A percentile compares a stretch with the other conserved stretches of the same genome.
Conservation (phyloP, 257 asterid species). For the Primulina tabacum region DNA sequence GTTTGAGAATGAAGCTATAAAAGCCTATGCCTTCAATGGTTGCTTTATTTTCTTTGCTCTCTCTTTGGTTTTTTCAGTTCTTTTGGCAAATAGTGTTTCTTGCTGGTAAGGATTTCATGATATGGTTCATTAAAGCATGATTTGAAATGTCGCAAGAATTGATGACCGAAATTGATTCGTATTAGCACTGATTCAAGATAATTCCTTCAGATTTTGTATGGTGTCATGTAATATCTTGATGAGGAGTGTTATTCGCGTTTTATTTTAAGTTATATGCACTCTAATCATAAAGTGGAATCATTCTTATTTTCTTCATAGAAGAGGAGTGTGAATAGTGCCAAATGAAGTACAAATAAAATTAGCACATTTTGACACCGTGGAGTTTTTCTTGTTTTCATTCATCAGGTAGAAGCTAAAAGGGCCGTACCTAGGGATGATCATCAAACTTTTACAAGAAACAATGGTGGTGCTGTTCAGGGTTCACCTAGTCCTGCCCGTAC, state of each 20-base stretch:
- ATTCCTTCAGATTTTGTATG: too few species aligned
- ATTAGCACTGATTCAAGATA: neutral
- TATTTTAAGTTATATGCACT: neutral
- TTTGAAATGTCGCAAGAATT: neutral
- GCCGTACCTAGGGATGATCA: slow-evolving; percentile 90
- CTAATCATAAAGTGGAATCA: neutral
- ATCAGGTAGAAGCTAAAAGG: slow-evolving; percentile 90
- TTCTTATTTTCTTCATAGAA: too few species aligned
- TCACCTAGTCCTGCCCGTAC: slow-evolving; percentile 77
- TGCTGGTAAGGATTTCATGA: neutral
- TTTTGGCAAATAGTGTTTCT: neutral
- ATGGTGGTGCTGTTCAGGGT: slow-evolving; percentile 47
- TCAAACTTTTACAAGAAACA: slow-evolving; percentile 37
- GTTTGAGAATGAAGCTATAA: neutral
- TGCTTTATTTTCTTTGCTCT: slow-evolving; percentile 14
- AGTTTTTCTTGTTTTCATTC: slow-evolving; percentile 13
- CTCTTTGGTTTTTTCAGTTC: slow-evolving; percentile 14
- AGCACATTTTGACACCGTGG: neutral
- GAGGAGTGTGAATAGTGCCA: neutral
- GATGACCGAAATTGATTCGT: neutral
- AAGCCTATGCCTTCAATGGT: slow-evolving; percentile 5
- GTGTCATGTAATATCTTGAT: neutral
- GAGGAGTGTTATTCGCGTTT: slow-evolving; percentile 8
- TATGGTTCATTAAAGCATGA: slow-evolving; percentile 10
- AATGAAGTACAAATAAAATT: neutral